These are phyloP conservation scores for Candida michaelii DNA, from an alignment of 805 yeast genomes.

Conservation along the genomic window DNA sequence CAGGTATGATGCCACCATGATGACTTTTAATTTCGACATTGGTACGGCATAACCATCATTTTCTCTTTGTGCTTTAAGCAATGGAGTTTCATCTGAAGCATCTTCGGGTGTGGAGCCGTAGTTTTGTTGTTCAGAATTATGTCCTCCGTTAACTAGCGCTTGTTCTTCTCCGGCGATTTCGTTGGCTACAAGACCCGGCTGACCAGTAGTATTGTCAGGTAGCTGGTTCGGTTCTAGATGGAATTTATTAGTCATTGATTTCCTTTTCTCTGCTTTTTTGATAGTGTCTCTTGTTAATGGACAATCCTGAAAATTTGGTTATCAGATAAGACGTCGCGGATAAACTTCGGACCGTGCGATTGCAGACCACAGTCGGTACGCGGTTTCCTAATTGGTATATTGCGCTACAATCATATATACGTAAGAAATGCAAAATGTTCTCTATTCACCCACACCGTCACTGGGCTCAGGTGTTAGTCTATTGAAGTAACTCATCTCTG, in stretches of 20 bases:
- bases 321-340: slow-evolving; percentile 1
- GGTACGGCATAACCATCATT: slow-evolving; percentile 31
- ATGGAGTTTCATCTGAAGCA: slow-evolving; percentile 5
- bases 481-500: slow-evolving; percentile 24
- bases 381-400: too few species aligned
- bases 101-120: slow-evolving; percentile 8
- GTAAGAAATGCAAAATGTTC: too few species aligned
- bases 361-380: too few species aligned
- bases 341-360: too few species aligned
- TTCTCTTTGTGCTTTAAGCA: slow-evolving; percentile 12
- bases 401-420: too few species aligned
- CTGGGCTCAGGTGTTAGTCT: not conserved
- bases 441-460: too few species aligned
- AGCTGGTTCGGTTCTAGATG: slow-evolving; percentile 7
- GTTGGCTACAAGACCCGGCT: slow-evolving; percentile 35
- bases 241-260: slow-evolving; percentile 1
- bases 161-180: slow-evolving; percentile 37
- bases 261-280: too few species aligned
- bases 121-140: slow-evolving; percentile 4
- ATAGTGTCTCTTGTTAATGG: not conserved
- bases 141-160: slow-evolving; percentile 6
- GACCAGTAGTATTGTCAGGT: slow-evolving; percentile 29
- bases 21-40: slow-evolving; percentile 25
- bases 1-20: slow-evolving; percentile 33
- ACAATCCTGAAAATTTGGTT: too few species aligned